Evolutionary conservation across 2,329 filamentous ascomycete species (phyloP).

Genomic region (Camillea tinctor): DNA sequence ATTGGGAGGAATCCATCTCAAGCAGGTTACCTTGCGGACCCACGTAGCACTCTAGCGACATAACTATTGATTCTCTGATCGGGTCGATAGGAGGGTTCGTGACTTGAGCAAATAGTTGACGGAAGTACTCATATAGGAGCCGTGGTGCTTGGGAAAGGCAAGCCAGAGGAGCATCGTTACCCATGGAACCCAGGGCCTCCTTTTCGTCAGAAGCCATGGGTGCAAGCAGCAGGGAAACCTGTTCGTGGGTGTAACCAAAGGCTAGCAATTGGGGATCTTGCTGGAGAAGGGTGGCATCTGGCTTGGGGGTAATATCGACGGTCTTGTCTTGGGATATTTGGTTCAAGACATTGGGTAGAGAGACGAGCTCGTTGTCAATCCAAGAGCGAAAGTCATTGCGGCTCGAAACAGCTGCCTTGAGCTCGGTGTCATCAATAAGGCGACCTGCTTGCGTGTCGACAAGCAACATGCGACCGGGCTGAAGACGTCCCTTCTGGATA

Average conservation of each 20-base stretch:
- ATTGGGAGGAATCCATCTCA: slow-evolving; percentile 90
- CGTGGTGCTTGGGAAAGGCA: slow-evolving; percentile 88
- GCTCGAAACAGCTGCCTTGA: slow-evolving; percentile 84
- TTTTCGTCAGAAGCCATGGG: slow-evolving; percentile 98
- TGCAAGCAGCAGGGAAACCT: slow-evolving; percentile 85
- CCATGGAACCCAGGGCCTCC: slow-evolving; percentile 96
- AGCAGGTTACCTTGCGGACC: slow-evolving; percentile 93
- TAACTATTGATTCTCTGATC: slow-evolving; percentile 95
- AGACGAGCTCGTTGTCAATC: slow-evolving; percentile 83
- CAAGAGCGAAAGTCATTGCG: slow-evolving; percentile 85
- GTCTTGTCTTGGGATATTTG: slow-evolving; percentile 55
- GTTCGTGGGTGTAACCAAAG: slow-evolving; percentile 93
- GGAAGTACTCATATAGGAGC: slow-evolving; percentile 93
- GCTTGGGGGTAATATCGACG: slow-evolving; percentile 63
- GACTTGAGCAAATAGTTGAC: slow-evolving; percentile 95
- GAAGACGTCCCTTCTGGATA: slow-evolving; percentile 87
- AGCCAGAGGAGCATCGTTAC: slow-evolving; percentile 90
- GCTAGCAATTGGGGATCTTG: slow-evolving; percentile 81
- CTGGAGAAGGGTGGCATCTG: slow-evolving; percentile 71
- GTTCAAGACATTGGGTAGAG: slow-evolving; percentile 71
- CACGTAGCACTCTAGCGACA: slow-evolving; percentile 96
- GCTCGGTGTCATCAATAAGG: slow-evolving; percentile 89
- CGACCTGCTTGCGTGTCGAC: slow-evolving; percentile 87
- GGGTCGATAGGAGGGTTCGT: slow-evolving; percentile 97
- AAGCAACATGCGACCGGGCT: slow-evolving; percentile 93